Base-by-base conservation (phyloP, 2,329 filamentous ascomycete species). In the Tolypocladium sp. region DNA sequence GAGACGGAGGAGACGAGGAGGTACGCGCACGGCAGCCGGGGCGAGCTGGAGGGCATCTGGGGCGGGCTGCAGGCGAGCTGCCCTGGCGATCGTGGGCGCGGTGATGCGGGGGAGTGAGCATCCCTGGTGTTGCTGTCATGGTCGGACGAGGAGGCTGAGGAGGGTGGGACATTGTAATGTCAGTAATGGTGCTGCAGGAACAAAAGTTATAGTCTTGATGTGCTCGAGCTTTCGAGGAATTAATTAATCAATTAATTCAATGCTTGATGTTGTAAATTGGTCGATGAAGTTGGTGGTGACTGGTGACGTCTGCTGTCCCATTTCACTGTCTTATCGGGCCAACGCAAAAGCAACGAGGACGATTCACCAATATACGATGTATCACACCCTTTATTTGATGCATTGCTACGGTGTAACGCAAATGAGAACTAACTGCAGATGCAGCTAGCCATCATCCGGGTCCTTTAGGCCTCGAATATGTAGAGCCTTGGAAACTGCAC, bases 1-100 rank as follows among this genome's bases (percentile, higher is more conserved):
- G 63, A 72, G 13, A 54, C 64, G 38, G 66, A 66, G 2, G 56
- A 65, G 20, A 69, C 61, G 1, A 57, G 46, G 13, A 62, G 63
- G 2, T 57, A 61, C 8, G 27, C 22, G 6, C 59, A 65, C 49
- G 69, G 70, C 0, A 67, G 64, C 38, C 17, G 54, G 4, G 33
- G 8, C 3, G 70, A 72, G 58, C 37, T 69, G 53, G 53, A 60
- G 42, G 55, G 6, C 17, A 61, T 69, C 17, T 62, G 64, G 3
- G 10, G 35, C 2, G 46, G 44, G 10, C 44, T 65, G 38, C 22
- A 25, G 15, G 17, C 7, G n/a, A 49, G 38, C 42, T 57, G 56
- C 44, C 58, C 54, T 2, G 49, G 30, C 20, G 10, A 20, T 12
- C 10, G 2, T 8, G 17, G 27, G 15, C 3, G 2, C 8, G 30